phyloP scores from a whole-genome alignment of 352 stramenopile genomes.

The Pythium utonaiense region DNA sequence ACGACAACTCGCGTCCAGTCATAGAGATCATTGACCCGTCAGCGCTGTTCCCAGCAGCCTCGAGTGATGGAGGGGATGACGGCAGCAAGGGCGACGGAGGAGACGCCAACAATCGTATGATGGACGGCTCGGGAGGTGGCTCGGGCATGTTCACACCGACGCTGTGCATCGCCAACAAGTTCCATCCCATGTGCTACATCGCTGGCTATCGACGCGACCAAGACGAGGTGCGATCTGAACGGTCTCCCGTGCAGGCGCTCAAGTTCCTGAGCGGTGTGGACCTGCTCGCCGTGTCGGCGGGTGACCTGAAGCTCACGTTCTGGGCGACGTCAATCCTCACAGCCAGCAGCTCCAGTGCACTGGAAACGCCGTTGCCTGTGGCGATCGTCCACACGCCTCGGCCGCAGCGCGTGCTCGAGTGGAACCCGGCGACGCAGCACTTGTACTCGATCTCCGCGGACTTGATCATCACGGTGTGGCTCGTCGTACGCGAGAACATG shows the following conservation, averaged over 20 bases:
- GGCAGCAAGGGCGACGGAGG: neutral
- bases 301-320: slow-evolving; percentile 78
- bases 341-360: slow-evolving; percentile 47
- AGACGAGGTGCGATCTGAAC: slow-evolving; percentile 70
- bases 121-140: neutral
- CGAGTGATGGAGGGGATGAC: slow-evolving; percentile 22
- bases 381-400: slow-evolving; percentile 59
- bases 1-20: slow-evolving; percentile 62
- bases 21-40: slow-evolving; percentile 60
- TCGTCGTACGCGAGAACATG: slow-evolving; percentile 34
- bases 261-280: slow-evolving; percentile 64
- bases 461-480: slow-evolving; percentile 63
- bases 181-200: slow-evolving; percentile 70
- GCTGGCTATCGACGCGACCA: slow-evolving; percentile 70
- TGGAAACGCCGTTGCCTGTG: slow-evolving; percentile 64
- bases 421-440: slow-evolving; percentile 43
- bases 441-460: slow-evolving; percentile 77
- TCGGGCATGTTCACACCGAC: slow-evolving; percentile 33
- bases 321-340: slow-evolving; percentile 66
- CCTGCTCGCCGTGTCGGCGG: slow-evolving; percentile 62
- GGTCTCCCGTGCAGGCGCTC: slow-evolving; percentile 66
- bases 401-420: slow-evolving; percentile 70
- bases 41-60: slow-evolving; percentile 35
- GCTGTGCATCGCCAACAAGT: slow-evolving; percentile 58
- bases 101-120: slow-evolving; percentile 1